phyloP scores from a whole-genome alignment of 1,139 yeast genomes.

The Magnusiomyces suaveolens region DNA sequence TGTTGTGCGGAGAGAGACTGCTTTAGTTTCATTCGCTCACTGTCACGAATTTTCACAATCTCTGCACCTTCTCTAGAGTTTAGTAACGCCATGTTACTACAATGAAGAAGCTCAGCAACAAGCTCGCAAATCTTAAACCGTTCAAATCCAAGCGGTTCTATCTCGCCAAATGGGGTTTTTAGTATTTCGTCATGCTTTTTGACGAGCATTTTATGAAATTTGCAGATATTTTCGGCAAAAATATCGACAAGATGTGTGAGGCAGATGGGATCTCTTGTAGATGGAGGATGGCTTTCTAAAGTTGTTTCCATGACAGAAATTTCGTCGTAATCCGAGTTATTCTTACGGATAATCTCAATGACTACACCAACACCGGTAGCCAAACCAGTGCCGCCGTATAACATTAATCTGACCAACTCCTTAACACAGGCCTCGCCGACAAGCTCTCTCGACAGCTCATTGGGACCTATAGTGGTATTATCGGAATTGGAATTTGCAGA shows the following conservation, averaged over 20 bases:
- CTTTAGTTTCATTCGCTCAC: slow-evolving; percentile 45
- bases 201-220: slow-evolving; percentile 51
- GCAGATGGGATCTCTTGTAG: slow-evolving; percentile 89
- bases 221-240: slow-evolving; percentile 65
- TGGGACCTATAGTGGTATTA: slow-evolving; percentile 90
- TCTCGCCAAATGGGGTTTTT: slow-evolving; percentile 61
- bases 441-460: slow-evolving; percentile 82
- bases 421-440: slow-evolving; percentile 64
- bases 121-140: slow-evolving; percentile 90
- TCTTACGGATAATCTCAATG: slow-evolving; percentile 88
- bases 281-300: slow-evolving; percentile 86
- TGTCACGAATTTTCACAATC: slow-evolving; percentile 67
- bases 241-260: slow-evolving; percentile 76
- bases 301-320: slow-evolving; percentile 84
- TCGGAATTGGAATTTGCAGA: slow-evolving; percentile 84
- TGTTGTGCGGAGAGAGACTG: slow-evolving; percentile 12
- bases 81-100: slow-evolving; percentile 90
- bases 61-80: slow-evolving; percentile 79
- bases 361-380: slow-evolving; percentile 95
- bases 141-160: slow-evolving; percentile 91
- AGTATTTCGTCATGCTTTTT: slow-evolving; percentile 33
- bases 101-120: slow-evolving; percentile 87
- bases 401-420: slow-evolving; percentile 69
- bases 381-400: slow-evolving; percentile 81
- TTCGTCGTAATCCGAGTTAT: slow-evolving; percentile 89